Evolutionary conservation across 1,284 basidiomycete species (phyloP).

Genomic region (Cronartium quercuum): DNA sequence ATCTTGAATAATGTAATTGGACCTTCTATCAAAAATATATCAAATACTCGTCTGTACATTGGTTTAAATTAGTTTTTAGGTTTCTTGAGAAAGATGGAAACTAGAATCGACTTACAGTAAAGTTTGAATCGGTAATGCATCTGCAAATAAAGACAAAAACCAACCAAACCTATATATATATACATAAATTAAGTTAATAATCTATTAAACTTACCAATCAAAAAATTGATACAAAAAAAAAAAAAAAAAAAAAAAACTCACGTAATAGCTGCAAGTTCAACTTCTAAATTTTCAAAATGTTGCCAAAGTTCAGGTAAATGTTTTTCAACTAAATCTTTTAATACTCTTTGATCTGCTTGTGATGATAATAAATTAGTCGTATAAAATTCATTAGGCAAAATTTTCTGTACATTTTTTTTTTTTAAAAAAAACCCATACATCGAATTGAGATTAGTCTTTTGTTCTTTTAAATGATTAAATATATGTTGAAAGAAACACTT

Average conservation of each 20-base stretch:
- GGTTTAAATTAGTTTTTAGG: not conserved
- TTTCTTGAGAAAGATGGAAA: no score
- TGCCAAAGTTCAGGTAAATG: constrained; percentile 65
- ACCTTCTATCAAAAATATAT: constrained; percentile 90
- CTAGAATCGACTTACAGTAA: constrained; percentile 52
- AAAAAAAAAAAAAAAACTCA: not conserved
- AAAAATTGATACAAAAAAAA: not conserved
- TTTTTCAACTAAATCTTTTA: constrained; percentile 77
- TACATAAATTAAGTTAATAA: not conserved
- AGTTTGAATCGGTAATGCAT: constrained; percentile 83
- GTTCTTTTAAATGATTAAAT: constrained; percentile 52
- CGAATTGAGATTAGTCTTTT: not conserved
- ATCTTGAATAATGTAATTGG: constrained; percentile 66
- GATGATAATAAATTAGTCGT: constrained; percentile 59
- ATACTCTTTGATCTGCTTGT: constrained; percentile 83
- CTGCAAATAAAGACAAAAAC: constrained; percentile 94
- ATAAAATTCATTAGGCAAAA: constrained; percentile 51
- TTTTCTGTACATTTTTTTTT: constrained; percentile 44
- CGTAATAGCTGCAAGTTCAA: constrained; percentile 87
- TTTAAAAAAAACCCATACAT: not conserved
- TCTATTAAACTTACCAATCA: not conserved
- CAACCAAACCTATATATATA: constrained; percentile 65
- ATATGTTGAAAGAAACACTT: constrained; percentile 74
- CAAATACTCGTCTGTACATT: constrained; percentile 48
- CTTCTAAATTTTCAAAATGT: constrained; percentile 71